Conservation (phyloP, 2,329 filamentous ascomycete genomes). For the Colletotrichum simmondsii region DNA sequence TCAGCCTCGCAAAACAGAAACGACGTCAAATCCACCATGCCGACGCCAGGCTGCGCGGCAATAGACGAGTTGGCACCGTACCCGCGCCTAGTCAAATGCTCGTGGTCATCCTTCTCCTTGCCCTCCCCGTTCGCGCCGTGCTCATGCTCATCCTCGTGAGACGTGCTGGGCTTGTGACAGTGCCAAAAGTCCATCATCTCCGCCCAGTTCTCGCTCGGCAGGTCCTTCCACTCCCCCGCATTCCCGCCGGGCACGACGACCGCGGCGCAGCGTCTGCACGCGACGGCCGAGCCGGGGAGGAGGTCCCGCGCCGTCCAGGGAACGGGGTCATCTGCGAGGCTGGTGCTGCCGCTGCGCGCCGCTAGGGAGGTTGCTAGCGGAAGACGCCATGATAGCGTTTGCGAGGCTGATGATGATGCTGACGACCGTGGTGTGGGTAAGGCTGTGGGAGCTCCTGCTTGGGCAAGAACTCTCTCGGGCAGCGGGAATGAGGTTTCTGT, state of each 20-base stretch:
- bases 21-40: conserved; percentile 83
- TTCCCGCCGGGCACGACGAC: conserved; percentile 49
- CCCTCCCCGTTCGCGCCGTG: conserved; percentile 10
- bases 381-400: conserved; percentile 63
- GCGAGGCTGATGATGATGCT: conserved; percentile 41
- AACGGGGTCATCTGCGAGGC: conserved; percentile 45
- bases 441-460: conserved; percentile 28
- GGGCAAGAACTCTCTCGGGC: conserved; percentile 52
- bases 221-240: conserved; percentile 81
- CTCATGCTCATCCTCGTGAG: conserved; percentile 52
- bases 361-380: conserved; percentile 46
- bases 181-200: conserved; percentile 99
- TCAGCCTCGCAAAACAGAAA: conserved; percentile 78
- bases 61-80: conserved; percentile 87
- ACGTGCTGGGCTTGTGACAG: conserved; percentile 86
- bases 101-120: conserved; percentile 43
- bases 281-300: conserved; percentile 49
- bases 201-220: conserved; percentile 97
- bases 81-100: conserved; percentile 71
- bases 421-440: conserved; percentile 52
- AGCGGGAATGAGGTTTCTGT: conserved; percentile 48
- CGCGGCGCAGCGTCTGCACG: conserved; percentile 52
- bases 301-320: conserved; percentile 69
- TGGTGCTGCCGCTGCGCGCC: conserved; percentile 16
- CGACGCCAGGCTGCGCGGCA: conserved; percentile 71